These are phyloP conservation scores for Parathielavia appendiculata DNA, from an alignment of 495 filamentous ascomycete genomes.

Conservation along the genomic window DNA sequence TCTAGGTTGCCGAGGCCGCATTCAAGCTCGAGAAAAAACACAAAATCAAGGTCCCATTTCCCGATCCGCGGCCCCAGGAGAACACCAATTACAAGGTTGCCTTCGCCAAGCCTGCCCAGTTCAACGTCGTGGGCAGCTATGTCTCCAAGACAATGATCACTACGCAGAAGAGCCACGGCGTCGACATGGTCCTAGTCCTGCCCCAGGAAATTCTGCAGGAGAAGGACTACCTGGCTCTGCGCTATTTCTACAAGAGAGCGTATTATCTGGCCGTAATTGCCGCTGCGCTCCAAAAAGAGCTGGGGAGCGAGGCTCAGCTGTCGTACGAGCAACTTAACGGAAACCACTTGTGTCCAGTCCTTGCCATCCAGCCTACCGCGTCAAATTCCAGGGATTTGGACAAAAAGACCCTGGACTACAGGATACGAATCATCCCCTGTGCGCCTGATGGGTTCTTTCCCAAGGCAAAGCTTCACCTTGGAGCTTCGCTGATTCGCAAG, in stretches of 20 bases:
- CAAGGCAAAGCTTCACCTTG: slow-evolving; percentile 58
- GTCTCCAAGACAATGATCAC: slow-evolving; percentile 67
- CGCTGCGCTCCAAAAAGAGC: slow-evolving; percentile 55
- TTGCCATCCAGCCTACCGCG: slow-evolving; percentile 46
- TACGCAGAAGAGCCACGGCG: slow-evolving; percentile 47
- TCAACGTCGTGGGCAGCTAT: slow-evolving; percentile 90
- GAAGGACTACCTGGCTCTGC: slow-evolving; percentile 88
- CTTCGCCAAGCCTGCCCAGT: slow-evolving; percentile 66
- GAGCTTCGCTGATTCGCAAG: slow-evolving; percentile 64
- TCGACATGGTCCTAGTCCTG: slow-evolving; percentile 86
- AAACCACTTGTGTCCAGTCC: slow-evolving; percentile 69
- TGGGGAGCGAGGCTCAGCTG: slow-evolving; percentile 50
- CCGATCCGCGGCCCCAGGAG: slow-evolving; percentile 64
- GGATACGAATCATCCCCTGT: slow-evolving; percentile 74
- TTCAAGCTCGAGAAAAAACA: slow-evolving; percentile 58
- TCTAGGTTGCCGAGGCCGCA: slow-evolving; percentile 61
- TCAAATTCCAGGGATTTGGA: slow-evolving; percentile 10
- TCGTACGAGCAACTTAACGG: slow-evolving; percentile 67
- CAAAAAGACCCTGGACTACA: slow-evolving; percentile 39
- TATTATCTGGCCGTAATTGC: slow-evolving; percentile 84
- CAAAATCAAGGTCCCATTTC: slow-evolving; percentile 71
- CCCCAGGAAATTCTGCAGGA: slow-evolving; percentile 75
- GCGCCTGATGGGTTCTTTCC: slow-evolving; percentile 62
- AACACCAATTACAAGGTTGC: slow-evolving; percentile 74
- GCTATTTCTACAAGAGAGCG: slow-evolving; percentile 92